These are phyloP conservation scores for Candida easanensis DNA, from an alignment of 805 yeast species.

Conservation along the genomic window DNA sequence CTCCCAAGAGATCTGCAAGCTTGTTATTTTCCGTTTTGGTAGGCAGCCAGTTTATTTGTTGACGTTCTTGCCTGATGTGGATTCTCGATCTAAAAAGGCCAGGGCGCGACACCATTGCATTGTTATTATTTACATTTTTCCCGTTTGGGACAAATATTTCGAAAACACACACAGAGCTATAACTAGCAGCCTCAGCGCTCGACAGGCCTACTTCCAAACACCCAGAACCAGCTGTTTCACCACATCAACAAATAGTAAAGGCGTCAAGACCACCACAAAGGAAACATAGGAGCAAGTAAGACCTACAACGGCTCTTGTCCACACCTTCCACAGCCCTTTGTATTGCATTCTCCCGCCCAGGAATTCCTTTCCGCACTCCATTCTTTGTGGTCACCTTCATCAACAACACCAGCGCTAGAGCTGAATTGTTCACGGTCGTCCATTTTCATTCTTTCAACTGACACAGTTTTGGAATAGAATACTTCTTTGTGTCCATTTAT, in stretches of 20 bases:
- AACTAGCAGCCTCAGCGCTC: slow-evolving; percentile 13
- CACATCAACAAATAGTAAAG: no score
- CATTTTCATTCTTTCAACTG: neutral
- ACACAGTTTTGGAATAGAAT: neutral
- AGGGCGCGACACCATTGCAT: slow-evolving; percentile 19
- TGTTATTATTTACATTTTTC: slow-evolving; percentile 27
- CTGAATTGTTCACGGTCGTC: neutral
- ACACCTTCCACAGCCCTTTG: neutral
- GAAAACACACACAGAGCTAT: slow-evolving; percentile 19
- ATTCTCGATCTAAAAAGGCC: slow-evolving; percentile 5
- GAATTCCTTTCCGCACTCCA: slow-evolving; percentile 1
- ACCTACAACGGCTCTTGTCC: neutral
- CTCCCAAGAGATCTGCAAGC: no score
- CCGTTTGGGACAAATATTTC: slow-evolving; percentile 14
- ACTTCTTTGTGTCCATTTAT: no score
- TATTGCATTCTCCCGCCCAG: slow-evolving; percentile 6
- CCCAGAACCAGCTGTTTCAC: no score
- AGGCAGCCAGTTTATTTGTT: slow-evolving; percentile 17
- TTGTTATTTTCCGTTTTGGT: no score
- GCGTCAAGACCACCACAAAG: neutral
- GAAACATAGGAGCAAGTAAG: neutral
- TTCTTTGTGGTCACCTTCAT: slow-evolving; percentile 1
- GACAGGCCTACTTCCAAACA: slow-evolving; percentile 1
- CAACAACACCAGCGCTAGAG: slow-evolving; percentile 2
- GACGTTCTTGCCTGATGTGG: slow-evolving; percentile 11